Evolutionary conservation across 108 stramenopile genomes (phyloP), one percentile per base, ranked within the genome.

Genomic region (Cyclostephanos invisitatus): DNA sequence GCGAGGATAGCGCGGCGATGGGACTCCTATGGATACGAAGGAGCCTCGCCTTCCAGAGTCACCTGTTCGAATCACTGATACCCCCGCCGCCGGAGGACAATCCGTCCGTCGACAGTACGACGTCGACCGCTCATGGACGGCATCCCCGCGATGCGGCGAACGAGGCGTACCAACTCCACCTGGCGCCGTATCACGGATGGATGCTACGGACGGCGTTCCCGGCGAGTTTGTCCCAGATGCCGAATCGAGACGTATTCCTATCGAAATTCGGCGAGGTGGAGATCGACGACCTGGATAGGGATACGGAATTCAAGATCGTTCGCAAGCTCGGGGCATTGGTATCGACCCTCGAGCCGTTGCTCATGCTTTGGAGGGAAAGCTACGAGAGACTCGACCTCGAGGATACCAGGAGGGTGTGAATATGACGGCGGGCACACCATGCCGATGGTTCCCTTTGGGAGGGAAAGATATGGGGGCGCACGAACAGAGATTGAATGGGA

Each of bases 21-120:
- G 87, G 87, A 37, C 44, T 88, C 12, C 62, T 88, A 15, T 88
- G 87, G 87, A 79, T 88, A 57, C 76, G 85, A 12, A 73, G 87
- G 20, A 68, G 75, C 3, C 60, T 88, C 5, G 68, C 75, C 61
- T 88, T 86, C 63, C 85, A 88, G 67, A 40, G 65, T 11, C 78
- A 86, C 9, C 67, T 84, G 71, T 88, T 82, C 54, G 27, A 46
- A 7, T 59, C 66, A 5, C 48, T 88, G 17, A 42, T 82, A 5
- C 10, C 44, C 2, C 17, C 44, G 12, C 44, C 44, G 7, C 10
- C 11, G 44, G 44, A 46, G 12, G 44, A 46, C 1, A 1, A 8
- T 8, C 0, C 40, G n/a, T n/a, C n/a, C n/a, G n/a, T n/a, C n/a
- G n/a, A n/a, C n/a, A n/a, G n/a, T n/a, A 36, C 36, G 36, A 72